These are phyloP conservation scores for Lophiostoma macrostomum DNA, from an alignment of 495 filamentous ascomycete species.

Conservation along the genomic window DNA sequence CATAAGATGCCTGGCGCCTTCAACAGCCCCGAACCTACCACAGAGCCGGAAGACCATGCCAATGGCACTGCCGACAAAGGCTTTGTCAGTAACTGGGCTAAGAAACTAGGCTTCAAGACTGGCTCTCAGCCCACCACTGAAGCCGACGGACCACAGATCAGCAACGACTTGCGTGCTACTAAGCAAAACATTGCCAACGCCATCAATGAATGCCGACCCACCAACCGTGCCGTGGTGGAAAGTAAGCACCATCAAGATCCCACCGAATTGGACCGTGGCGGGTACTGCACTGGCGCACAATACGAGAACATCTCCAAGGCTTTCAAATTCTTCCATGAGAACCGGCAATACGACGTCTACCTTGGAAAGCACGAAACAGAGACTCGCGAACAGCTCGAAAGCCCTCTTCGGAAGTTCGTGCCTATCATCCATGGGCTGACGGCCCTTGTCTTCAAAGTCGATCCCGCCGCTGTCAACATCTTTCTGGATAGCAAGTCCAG, in stretches of 20 bases:
- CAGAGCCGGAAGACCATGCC: conserved; percentile 1
- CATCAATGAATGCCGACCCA: conserved; percentile 73
- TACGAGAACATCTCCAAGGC: conserved; percentile 76
- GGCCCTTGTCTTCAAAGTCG: conserved; percentile 67
- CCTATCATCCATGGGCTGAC: conserved; percentile 65
- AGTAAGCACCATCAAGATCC: conserved; percentile 30
- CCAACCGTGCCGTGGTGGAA: conserved; percentile 47
- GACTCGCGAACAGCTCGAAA: conserved; percentile 12
- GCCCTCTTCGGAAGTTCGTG: conserved; percentile 67
- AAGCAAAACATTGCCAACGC: conserved; percentile 67
- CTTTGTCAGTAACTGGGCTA: conserved; percentile 24
- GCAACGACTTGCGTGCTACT: conserved; percentile 39
- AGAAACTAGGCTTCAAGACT: conserved; percentile 24
- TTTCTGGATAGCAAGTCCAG: conserved; percentile 76
- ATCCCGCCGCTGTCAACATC: conserved; percentile 63
- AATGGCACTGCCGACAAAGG: conserved; percentile 37
- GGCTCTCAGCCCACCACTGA: conserved; percentile 38
- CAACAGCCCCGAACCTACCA: conserved; percentile 14
- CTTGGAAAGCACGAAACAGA: conserved; percentile 32
- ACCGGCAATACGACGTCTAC: conserved; percentile 62
- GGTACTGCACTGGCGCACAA: conserved; percentile 82
- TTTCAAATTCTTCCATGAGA: conserved; percentile 56
- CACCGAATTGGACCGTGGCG: conserved; percentile 70
- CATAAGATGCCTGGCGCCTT: conserved; percentile 34
- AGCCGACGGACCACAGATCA: conserved; percentile 49